Evolutionary conservation across 169 alveolate species (phyloP).

Genomic region (Besnoitia besnoiti): DNA sequence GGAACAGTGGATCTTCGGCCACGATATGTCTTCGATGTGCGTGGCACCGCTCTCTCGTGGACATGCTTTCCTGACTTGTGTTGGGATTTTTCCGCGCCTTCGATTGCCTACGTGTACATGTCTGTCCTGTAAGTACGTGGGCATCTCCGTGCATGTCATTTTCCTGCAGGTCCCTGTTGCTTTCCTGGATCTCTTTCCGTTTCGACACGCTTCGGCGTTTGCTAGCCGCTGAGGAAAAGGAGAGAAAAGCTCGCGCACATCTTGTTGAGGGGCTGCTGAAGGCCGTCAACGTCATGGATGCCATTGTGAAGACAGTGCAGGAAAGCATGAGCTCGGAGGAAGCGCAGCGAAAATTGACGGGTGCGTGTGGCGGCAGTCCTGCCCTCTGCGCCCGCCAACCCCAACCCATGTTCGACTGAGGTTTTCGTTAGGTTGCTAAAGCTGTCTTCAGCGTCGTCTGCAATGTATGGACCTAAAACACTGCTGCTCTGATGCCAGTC

Average conservation of each 20-base stretch:
- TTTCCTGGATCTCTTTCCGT: constrained; percentile 7
- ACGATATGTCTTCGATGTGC: too few relatives aligned
- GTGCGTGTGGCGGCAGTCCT: background rate
- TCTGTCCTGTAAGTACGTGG: background rate
- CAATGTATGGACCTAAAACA: background rate
- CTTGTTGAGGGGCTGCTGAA: constrained; percentile 16
- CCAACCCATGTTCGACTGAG: too few relatives aligned
- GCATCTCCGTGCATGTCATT: background rate
- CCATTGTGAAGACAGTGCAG: background rate
- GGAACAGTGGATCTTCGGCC: too few relatives aligned
- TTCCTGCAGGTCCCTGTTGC: background rate
- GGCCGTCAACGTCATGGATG: background rate
- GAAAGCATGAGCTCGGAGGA: constrained; percentile 15
- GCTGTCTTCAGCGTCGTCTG: background rate
- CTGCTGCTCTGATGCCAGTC: background rate
- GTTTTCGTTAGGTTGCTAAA: background rate
- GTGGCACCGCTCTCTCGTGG: too few relatives aligned
- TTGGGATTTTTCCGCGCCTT: too few relatives aligned
- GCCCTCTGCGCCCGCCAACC: too few relatives aligned
- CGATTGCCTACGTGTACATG: too few relatives aligned
- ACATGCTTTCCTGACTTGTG: too few relatives aligned
- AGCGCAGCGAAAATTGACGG: background rate
- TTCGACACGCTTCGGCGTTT: constrained; percentile 27
- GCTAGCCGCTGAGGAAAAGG: constrained; percentile 14
- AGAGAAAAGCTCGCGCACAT: background rate